These are phyloP conservation scores for Piper longum DNA, from an alignment of 164 flowering plant species.

Conservation along the genomic window DNA sequence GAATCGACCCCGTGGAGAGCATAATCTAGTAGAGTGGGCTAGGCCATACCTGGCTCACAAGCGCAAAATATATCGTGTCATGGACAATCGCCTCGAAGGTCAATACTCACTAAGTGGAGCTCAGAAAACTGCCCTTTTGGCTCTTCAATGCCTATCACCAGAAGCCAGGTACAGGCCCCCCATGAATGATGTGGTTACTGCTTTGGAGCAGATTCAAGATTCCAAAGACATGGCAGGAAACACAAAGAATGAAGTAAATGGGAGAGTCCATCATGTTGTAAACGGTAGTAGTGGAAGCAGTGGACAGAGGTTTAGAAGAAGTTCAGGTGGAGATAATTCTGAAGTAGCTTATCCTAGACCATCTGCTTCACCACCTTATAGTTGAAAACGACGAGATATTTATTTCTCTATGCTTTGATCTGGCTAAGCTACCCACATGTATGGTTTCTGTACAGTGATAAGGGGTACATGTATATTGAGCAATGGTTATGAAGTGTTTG, in stretches of 20 bases:
- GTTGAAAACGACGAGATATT: not conserved
- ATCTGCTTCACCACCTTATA: conserved; percentile 24
- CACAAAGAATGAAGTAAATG: conserved; percentile 9
- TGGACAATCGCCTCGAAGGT: conserved; percentile 65
- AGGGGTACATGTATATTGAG: not conserved
- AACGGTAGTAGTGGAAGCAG: conserved; percentile 2
- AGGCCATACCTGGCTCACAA: conserved; percentile 55
- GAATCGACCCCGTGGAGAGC: conserved; percentile 75
- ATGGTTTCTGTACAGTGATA: conserved; percentile 1
- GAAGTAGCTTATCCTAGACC: conserved; percentile 31
- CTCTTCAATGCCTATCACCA: conserved; percentile 46
- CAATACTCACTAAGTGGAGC: conserved; percentile 50
- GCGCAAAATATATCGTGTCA: conserved; percentile 42
- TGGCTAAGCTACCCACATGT: conserved; percentile 1
- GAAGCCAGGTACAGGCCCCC: conserved; percentile 59
- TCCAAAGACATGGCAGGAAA: conserved; percentile 11
- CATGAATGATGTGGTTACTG: conserved; percentile 52
- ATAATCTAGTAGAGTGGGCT: conserved; percentile 77
- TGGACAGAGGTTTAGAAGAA: conserved; percentile 8
- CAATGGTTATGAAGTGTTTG: too few species aligned
- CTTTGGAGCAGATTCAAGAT: conserved; percentile 53
- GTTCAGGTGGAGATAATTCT: conserved; percentile 12
- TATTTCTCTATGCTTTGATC: not conserved
- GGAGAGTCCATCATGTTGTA: conserved; percentile 8
- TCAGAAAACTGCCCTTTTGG: conserved; percentile 35